A percentile compares a stretch with the other conserved stretches of the same genome.
phyloP scores from a whole-genome alignment of 2,329 filamentous ascomycete species.

The Neobulgaria alba region DNA sequence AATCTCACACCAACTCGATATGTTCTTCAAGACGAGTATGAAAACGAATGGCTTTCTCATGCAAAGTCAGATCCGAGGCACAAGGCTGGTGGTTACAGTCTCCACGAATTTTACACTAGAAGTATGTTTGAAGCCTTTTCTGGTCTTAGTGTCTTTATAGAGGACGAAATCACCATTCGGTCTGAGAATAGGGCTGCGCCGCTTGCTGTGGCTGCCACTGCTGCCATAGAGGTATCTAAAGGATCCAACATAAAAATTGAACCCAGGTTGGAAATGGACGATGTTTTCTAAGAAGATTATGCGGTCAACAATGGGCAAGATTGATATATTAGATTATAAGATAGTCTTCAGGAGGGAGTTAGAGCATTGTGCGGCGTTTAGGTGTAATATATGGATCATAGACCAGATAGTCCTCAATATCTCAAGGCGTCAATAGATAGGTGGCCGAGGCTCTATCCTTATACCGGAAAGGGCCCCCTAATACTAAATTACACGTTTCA shows the following conservation, averaged over 20 bases:
- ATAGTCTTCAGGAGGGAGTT: too few relatives aligned
- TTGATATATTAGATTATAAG: too few relatives aligned
- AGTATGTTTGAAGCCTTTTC: constrained; percentile 84
- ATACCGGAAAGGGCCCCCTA: constrained; percentile 15
- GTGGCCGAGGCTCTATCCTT: constrained; percentile 3
- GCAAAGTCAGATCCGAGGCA: constrained; percentile 57
- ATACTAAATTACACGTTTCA: constrained; percentile 21
- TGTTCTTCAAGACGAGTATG: constrained; percentile 59
- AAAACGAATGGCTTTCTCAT: constrained; percentile 63
- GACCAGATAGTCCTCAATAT: too few relatives aligned
- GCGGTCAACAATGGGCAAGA: too few relatives aligned
- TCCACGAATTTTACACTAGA: constrained; percentile 72
- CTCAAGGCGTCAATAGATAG: constrained; percentile 9
- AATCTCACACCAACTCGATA: constrained; percentile 62
- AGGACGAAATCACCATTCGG: constrained; percentile 47
- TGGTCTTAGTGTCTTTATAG: constrained; percentile 79
- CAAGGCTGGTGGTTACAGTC: constrained; percentile 72
- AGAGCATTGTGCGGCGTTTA: too few relatives aligned
- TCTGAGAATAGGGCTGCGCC: constrained; percentile 19
- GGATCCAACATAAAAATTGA: constrained; percentile 21
- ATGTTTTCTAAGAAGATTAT: constrained; percentile 37
- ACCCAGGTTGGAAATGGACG: constrained; percentile 41
- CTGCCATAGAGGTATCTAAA: constrained; percentile 30
- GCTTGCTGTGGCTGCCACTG: constrained; percentile 28
- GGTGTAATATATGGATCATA: too few relatives aligned